Conservation (phyloP, 805 yeast genomes). For the Barnettozyma botsteinii region DNA sequence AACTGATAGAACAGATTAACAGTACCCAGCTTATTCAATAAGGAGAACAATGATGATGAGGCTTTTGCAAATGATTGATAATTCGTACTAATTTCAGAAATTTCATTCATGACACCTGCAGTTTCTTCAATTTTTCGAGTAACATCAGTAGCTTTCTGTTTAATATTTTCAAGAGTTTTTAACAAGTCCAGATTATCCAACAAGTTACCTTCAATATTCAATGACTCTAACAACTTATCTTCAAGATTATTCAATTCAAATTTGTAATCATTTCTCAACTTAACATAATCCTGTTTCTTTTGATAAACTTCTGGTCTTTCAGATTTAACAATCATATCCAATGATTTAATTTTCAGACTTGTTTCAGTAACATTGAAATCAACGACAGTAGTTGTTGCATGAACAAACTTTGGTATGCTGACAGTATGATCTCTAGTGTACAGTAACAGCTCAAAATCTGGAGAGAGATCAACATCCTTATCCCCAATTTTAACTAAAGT, state of each 20-base stretch:
- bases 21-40: constrained; percentile 37
- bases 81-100: constrained; percentile 41
- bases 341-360: constrained; percentile 56
- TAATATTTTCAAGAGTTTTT: constrained; percentile 56
- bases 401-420: constrained; percentile 46
- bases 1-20: constrained; percentile 56
- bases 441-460: constrained; percentile 54
- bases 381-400: constrained; percentile 54
- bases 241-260: constrained; percentile 52
- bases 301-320: constrained; percentile 64
- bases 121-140: constrained; percentile 51
- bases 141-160: constrained; percentile 53
- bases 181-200: constrained; percentile 62
- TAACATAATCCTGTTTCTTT: constrained; percentile 47
- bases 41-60: constrained; percentile 43
- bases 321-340: constrained; percentile 47
- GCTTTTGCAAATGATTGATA: constrained; percentile 52
- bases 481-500: constrained; percentile 53
- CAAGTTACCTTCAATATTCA: constrained; percentile 56
- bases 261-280: constrained; percentile 54
- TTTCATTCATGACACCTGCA: constrained; percentile 44
- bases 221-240: constrained; percentile 45
- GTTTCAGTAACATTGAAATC: constrained; percentile 71
- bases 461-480: constrained; percentile 59
- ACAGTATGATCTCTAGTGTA: constrained; percentile 54